Conservation (phyloP, 441 rosid genomes). For the Daphne laureola region DNA sequence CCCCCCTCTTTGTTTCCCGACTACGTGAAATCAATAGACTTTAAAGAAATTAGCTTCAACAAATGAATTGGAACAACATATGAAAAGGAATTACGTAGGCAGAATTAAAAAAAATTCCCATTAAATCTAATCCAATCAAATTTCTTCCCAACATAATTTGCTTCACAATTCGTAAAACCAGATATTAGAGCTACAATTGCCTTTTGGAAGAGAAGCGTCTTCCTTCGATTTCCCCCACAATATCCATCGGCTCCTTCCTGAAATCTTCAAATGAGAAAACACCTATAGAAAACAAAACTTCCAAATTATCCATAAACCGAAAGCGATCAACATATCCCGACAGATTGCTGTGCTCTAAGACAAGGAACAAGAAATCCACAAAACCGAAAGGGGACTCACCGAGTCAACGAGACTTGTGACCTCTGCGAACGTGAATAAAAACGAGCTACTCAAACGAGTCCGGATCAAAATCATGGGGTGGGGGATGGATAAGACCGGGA, state of each 20-base stretch:
- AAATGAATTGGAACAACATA: not conserved
- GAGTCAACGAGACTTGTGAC: conserved; percentile 10
- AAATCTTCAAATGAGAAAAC: conserved; percentile 18
- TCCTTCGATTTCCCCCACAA: conserved; percentile 97
- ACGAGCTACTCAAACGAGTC: conserved; percentile 17
- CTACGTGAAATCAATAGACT: no score
- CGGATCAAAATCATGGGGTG: conserved; percentile 19
- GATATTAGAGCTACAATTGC: conserved; percentile 18
- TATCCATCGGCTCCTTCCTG: conserved; percentile 92
- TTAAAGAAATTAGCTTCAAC: no score
- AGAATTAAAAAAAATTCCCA: not conserved
- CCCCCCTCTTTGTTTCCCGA: no score
- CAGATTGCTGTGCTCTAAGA: conserved; percentile 1
- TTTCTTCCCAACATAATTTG: not conserved
- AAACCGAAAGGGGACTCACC: conserved; percentile 21
- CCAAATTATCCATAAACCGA: not conserved
- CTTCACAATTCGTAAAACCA: not conserved
- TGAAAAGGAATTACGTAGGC: not conserved
- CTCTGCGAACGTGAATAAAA: conserved; percentile 11
- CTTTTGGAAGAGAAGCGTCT: conserved; percentile 99
- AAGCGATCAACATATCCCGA: conserved; percentile 6
- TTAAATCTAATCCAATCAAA: not conserved
- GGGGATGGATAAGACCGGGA: conserved; percentile 16
- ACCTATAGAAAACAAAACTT: not conserved
- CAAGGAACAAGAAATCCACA: conserved; percentile 8